Conservation (phyloP, 2,329 filamentous ascomycete species). For the Diplodia seriata region DNA sequence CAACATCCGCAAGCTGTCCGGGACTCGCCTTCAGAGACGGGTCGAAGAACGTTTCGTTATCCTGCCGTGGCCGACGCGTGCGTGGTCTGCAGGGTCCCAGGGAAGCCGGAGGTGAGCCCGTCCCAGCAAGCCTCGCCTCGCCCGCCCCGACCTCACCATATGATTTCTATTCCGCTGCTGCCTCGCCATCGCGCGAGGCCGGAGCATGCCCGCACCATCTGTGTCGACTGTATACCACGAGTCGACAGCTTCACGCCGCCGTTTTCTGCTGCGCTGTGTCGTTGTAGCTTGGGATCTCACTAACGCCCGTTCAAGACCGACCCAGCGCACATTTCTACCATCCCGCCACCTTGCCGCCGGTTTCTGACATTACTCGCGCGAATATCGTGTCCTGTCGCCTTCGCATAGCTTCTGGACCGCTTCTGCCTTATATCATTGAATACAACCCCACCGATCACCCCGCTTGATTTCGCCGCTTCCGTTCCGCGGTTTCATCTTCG, state of each 20-base stretch:
- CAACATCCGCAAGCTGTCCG: conserved; percentile 26
- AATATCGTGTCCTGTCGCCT: conserved; percentile 1
- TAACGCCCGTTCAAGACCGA: conserved; percentile 7
- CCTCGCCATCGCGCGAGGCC: background rate
- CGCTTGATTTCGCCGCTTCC: conserved; percentile 1
- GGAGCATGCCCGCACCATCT: conserved; percentile 4
- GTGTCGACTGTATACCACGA: background rate
- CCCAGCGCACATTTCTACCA: conserved; percentile 18
- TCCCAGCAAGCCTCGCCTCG: conserved; percentile 23
- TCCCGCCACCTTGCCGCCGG: conserved; percentile 19
- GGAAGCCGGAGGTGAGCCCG: conserved; percentile 29
- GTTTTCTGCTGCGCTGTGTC: background rate
- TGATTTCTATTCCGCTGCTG: conserved; percentile 23
- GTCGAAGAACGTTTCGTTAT: conserved; percentile 2
- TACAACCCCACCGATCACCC: background rate
- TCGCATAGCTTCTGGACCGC: conserved; percentile 14
- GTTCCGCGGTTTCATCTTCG: conserved; percentile 31
- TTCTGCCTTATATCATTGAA: background rate
- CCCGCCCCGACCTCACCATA: conserved; percentile 17
- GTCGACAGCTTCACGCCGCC: background rate
- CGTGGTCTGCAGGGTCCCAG: conserved; percentile 19
- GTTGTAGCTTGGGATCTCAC: background rate
- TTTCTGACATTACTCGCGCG: conserved; percentile 4
- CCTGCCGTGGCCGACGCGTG: conserved; percentile 16
- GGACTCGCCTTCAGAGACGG: conserved; percentile 19